Percentiles rank a stretch among this genome's conserved stretches.
Conservation (phyloP, 1,284 basidiomycete genomes). For the Ustilago nuda region DNA sequence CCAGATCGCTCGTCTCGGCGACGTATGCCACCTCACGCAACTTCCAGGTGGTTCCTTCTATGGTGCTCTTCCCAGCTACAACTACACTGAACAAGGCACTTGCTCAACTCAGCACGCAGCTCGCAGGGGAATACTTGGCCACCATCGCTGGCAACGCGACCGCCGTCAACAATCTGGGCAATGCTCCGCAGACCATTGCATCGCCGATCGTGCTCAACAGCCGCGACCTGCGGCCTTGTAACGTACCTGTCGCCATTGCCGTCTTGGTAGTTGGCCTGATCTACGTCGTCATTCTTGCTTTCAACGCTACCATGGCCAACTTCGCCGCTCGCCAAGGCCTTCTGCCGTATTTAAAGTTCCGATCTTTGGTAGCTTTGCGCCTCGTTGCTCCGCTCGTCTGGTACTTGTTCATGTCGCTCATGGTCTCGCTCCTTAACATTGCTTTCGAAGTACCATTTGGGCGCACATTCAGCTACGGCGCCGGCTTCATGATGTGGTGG, state of each 20-base stretch:
- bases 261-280: conserved; percentile 81
- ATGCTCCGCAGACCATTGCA: conserved; percentile 76
- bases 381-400: conserved; percentile 42
- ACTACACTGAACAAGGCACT: conserved; percentile 25
- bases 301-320: conserved; percentile 61
- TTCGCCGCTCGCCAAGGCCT: conserved; percentile 49
- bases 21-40: conserved; percentile 57
- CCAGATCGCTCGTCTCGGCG: conserved; percentile 46
- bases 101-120: conserved; percentile 18
- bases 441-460: conserved; percentile 62
- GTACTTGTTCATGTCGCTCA: conserved; percentile 61
- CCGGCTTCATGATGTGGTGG: conserved; percentile 65
- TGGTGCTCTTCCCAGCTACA: conserved; percentile 49
- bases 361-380: conserved; percentile 58
- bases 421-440: conserved; percentile 62
- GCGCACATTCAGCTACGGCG: conserved; percentile 56
- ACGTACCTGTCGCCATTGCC: conserved; percentile 78
- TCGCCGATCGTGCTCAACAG: conserved; percentile 73
- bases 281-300: conserved; percentile 76
- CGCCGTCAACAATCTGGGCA: conserved; percentile 56
- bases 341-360: conserved; percentile 51
- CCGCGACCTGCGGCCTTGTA: conserved; percentile 77
- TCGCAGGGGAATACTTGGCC: conserved; percentile 52
- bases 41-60: conserved; percentile 42
- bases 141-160: conserved; percentile 35